Conservation (phyloP, 2,329 filamentous ascomycete genomes). For the Phialophora verrucosa region DNA sequence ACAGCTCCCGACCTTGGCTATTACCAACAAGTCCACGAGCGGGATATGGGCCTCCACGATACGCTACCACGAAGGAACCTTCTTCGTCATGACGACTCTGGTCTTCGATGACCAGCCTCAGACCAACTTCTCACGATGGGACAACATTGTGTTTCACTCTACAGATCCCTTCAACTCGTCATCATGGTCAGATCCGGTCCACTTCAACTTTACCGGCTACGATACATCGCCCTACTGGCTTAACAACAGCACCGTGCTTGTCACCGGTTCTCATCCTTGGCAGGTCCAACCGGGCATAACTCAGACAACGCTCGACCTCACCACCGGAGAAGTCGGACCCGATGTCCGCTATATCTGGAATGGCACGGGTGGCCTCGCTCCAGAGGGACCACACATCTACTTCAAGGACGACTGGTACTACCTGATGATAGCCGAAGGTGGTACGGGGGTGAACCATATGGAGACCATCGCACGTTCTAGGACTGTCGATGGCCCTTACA, state of each 20-base stretch:
- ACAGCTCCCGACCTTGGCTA: not conserved
- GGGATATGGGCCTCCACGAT: constrained; percentile 57
- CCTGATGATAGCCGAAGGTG: constrained; percentile 60
- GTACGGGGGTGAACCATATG: constrained; percentile 58
- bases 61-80: constrained; percentile 50
- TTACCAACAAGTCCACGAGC: constrained; percentile 33
- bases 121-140: constrained; percentile 41
- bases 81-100: constrained; percentile 55
- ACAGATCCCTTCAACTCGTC: constrained; percentile 50
- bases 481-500: constrained; percentile 56
- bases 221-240: constrained; percentile 59
- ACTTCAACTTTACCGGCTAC: constrained; percentile 48
- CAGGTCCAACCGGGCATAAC: constrained; percentile 36
- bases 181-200: constrained; percentile 53
- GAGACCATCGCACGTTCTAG: constrained; percentile 56
- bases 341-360: constrained; percentile 51
- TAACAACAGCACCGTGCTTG: constrained; percentile 48
- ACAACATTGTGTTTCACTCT: constrained; percentile 49
- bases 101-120: constrained; percentile 40
- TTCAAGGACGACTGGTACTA: constrained; percentile 60
- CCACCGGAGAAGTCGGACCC: constrained; percentile 44
- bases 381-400: constrained; percentile 64
- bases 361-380: constrained; percentile 52
- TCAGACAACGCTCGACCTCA: constrained; percentile 42
- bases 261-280: constrained; percentile 42